A percentile compares a stretch with the other conserved stretches of the same genome.
These are phyloP conservation scores for Fistulinella prunicolor DNA, from an alignment of 768 basidiomycete genomes.

Conservation along the genomic window DNA sequence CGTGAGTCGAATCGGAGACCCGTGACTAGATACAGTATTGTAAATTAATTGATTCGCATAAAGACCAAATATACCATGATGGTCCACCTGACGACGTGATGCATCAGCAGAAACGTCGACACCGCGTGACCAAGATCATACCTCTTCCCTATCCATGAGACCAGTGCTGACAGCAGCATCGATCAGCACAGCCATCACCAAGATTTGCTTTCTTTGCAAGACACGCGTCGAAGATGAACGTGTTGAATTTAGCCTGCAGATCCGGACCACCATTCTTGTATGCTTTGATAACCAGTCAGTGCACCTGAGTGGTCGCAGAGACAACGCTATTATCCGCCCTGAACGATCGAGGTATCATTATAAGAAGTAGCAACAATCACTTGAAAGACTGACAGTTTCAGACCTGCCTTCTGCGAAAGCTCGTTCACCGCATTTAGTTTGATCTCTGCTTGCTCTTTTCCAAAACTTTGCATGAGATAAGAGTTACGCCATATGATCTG, in stretches of 20 bases:
- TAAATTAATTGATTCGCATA: too few species aligned
- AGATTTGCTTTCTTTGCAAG: slow-evolving; percentile 37
- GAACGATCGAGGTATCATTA: neutral
- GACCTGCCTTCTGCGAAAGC: slow-evolving; percentile 22
- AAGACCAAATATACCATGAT: too few species aligned
- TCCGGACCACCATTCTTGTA: slow-evolving; percentile 32
- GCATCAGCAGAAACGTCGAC: too few species aligned
- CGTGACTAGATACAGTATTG: too few species aligned
- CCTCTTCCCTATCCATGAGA: slow-evolving; percentile 37
- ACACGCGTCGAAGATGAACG: slow-evolving; percentile 38
- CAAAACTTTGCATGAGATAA: slow-evolving; percentile 21
- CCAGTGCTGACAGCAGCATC: slow-evolving; percentile 34
- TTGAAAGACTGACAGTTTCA: slow-evolving; percentile 21
- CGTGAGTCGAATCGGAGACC: too few species aligned
- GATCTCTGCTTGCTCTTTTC: slow-evolving; percentile 24
- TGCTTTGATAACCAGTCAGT: neutral
- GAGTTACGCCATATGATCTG: slow-evolving; percentile 17
- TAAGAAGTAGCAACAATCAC: neutral
- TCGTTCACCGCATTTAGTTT: slow-evolving; percentile 23
- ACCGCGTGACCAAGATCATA: slow-evolving; percentile 8
- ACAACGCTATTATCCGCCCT: slow-evolving; percentile 33
- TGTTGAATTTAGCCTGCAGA: slow-evolving; percentile 36
- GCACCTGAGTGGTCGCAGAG: neutral
- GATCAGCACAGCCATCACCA: slow-evolving; percentile 34
- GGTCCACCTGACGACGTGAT: too few species aligned